These are phyloP conservation scores for Spathaspora passalidarum DNA, from an alignment of 805 yeast species.

Conservation along the genomic window DNA sequence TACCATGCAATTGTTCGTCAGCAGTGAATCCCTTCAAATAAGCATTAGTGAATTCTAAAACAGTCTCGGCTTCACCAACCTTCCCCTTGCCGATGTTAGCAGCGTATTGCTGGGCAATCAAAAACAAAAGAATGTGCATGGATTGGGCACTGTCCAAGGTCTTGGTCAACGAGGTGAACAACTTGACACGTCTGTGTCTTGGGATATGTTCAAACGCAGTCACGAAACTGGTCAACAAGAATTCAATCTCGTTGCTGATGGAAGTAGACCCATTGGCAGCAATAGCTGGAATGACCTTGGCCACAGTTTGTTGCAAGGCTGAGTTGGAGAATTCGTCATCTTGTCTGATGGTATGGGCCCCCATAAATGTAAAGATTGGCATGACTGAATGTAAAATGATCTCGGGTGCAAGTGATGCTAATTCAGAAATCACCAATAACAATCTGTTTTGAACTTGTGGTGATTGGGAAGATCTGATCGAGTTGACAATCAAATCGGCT, in stretches of 20 bases:
- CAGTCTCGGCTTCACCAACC: conserved; percentile 60
- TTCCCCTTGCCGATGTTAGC: conserved; percentile 47
- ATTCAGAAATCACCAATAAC: conserved; percentile 76
- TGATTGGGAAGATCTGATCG: conserved; percentile 82
- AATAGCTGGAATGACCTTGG: conserved; percentile 88
- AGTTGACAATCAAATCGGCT: conserved; percentile 87
- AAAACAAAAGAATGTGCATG: conserved; percentile 67
- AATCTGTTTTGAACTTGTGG: conserved; percentile 94
- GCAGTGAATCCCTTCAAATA: conserved; percentile 69
- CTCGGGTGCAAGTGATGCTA: conserved; percentile 89
- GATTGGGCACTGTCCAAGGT: conserved; percentile 70
- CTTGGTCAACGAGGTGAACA: conserved; percentile 73
- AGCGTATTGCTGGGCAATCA: conserved; percentile 76
- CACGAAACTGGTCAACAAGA: conserved; percentile 82
- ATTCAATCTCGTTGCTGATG: conserved; percentile 66
- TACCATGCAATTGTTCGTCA: conserved; percentile 60
- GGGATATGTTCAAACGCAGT: conserved; percentile 96
- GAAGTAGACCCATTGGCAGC: conserved; percentile 42
- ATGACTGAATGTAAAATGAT: conserved; percentile 90
- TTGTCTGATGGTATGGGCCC: conserved; percentile 93
- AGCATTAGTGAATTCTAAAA: conserved; percentile 69
- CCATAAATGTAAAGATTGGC: conserved; percentile 99
- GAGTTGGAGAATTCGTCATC: conserved; percentile 94
- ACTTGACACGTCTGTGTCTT: conserved; percentile 86
- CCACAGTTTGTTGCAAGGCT: conserved; percentile 88